Conservation (phyloP, 2,329 filamentous ascomycete species). For the Apiospora rasikravindrae region DNA sequence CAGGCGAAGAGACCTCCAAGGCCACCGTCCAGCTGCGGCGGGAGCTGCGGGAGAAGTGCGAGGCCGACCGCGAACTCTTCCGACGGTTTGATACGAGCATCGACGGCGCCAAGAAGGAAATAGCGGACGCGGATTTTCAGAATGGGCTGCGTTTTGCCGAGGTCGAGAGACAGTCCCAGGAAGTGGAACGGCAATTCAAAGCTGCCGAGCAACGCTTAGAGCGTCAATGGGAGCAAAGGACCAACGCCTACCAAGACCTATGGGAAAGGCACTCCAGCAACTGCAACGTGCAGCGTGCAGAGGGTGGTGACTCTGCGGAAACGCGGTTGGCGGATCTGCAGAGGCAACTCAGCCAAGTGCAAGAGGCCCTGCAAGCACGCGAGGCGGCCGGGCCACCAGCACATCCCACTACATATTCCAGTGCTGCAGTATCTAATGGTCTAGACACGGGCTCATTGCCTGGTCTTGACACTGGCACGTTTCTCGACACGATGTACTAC, state of each 20-base stretch:
- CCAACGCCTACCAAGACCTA: neutral
- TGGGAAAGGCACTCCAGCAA: neutral
- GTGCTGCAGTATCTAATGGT: neutral
- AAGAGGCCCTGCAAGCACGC: neutral
- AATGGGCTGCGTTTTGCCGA: neutral
- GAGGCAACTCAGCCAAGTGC: neutral
- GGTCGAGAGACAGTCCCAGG: neutral
- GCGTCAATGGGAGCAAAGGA: neutral
- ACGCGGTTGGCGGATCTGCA: neutral
- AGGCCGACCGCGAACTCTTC: neutral
- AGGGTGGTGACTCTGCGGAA: neutral
- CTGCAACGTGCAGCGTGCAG: neutral
- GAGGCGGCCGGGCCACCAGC: neutral
- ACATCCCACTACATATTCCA: neutral
- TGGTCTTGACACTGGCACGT: neutral
- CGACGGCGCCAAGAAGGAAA: neutral
- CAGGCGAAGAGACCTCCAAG: neutral
- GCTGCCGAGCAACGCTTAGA: neutral
- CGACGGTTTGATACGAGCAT: neutral
- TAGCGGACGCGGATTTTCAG: neutral
- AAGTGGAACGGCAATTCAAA: neutral
- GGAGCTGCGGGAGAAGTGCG: neutral
- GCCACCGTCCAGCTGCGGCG: neutral
- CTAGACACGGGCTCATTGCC: neutral
- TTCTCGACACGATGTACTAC: neutral